Conservation (phyloP, 345 rosid species). For the Eutrema yunnanense region DNA sequence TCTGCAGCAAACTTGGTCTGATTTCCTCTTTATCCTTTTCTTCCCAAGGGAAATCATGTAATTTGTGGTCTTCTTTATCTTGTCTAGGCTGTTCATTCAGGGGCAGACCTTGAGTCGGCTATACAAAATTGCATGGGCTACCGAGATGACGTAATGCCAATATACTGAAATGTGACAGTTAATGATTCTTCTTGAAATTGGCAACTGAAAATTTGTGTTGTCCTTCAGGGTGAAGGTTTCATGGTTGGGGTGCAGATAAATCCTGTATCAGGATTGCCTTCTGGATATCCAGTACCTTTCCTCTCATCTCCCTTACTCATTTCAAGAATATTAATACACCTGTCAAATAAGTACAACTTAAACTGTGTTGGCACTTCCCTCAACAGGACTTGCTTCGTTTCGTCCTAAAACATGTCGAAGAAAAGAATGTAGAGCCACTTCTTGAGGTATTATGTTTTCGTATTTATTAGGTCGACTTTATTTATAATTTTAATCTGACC, state of each 20-base stretch:
- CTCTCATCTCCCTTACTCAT: constrained; percentile 18
- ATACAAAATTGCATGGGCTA: constrained; percentile 95
- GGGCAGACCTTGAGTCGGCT: constrained; percentile 99
- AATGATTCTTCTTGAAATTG: constrained; percentile 15
- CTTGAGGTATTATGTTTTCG: constrained; percentile 58
- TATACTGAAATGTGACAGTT: constrained; percentile 24
- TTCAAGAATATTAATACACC: constrained; percentile 6
- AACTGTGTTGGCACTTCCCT: constrained; percentile 20
- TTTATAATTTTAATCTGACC: background rate
- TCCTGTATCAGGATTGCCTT: constrained; percentile 83
- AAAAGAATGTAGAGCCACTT: constrained; percentile 76
- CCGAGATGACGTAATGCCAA: constrained; percentile 54
- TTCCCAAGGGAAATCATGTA: background rate
- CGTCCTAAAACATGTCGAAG: constrained; percentile 78
- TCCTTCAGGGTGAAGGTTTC: constrained; percentile 88
- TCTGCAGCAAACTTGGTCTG: constrained; percentile 9
- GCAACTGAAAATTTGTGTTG: constrained; percentile 15
- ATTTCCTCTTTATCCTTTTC: background rate
- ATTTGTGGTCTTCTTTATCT: constrained; percentile 22
- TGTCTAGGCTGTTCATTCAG: constrained; percentile 96
- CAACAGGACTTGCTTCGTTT: constrained; percentile 79
- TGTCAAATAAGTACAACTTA: constrained; percentile 17
- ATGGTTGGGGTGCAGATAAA: constrained; percentile 98
- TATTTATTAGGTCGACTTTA: background rate
- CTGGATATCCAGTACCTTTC: constrained; percentile 75